Evolutionary conservation across 1,284 basidiomycete genomes (phyloP).

Genomic region (Apiotrichum porosum): DNA sequence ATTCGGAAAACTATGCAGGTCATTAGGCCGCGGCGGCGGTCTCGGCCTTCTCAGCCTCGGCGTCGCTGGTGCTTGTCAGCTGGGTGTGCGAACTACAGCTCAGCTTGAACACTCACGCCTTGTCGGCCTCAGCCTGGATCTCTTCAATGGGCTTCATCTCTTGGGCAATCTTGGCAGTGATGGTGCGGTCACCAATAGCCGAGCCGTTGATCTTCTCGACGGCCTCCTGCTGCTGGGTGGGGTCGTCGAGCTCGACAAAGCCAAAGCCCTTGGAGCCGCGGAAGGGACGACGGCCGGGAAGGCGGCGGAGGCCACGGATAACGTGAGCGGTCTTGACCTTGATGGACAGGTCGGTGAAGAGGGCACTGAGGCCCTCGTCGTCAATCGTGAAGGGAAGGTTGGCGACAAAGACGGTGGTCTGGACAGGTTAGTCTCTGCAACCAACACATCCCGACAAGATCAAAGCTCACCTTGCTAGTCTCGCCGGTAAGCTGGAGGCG

Average conservation of each 20-base stretch:
- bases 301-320: slow-evolving; percentile 60
- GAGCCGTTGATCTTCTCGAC: slow-evolving; percentile 72
- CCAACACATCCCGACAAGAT: too few relatives aligned
- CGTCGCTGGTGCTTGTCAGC: too few relatives aligned
- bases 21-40: too few relatives aligned
- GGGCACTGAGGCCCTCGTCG: slow-evolving; percentile 65
- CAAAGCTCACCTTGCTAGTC: slow-evolving; percentile 50
- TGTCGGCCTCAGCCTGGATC: slow-evolving; percentile 7
- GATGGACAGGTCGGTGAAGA: slow-evolving; percentile 80
- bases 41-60: too few relatives aligned
- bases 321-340: slow-evolving; percentile 76
- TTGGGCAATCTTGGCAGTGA: slow-evolving; percentile 78
- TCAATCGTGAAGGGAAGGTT: slow-evolving; percentile 89
- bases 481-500: slow-evolving; percentile 57
- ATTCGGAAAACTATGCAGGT: too few relatives aligned
- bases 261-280: slow-evolving; percentile 83
- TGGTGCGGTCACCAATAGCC: slow-evolving; percentile 68
- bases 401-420: slow-evolving; percentile 85
- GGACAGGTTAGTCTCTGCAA: too few relatives aligned
- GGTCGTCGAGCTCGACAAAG: slow-evolving; percentile 81
- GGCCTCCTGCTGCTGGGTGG: slow-evolving; percentile 79
- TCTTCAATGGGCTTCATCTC: slow-evolving; percentile 45
- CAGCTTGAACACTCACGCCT: background rate
- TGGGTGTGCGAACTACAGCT: too few relatives aligned
- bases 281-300: slow-evolving; percentile 50